Evolutionary conservation across 192 early-diverging fungal species (phyloP).

Genomic region (Kickxella alabastrina): DNA sequence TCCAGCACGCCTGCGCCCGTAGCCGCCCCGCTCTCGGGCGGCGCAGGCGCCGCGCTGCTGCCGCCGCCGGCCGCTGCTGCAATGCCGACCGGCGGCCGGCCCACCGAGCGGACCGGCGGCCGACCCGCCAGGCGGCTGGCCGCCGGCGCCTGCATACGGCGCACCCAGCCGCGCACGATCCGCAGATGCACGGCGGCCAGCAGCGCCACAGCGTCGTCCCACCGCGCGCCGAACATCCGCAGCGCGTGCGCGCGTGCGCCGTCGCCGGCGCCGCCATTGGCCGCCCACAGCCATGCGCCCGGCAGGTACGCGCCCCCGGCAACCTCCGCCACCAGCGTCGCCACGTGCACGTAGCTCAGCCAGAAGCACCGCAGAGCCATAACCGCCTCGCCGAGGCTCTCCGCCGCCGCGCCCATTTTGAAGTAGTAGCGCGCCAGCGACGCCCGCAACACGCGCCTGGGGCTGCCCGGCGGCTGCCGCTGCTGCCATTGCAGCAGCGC

Average conservation of each 20-base stretch:
- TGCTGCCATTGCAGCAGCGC: slow-evolving; percentile 13
- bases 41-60: background rate
- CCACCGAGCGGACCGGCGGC: background rate
- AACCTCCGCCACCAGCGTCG: slow-evolving; percentile 25
- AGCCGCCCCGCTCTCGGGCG: background rate
- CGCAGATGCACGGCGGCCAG: slow-evolving; percentile 31
- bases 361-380: slow-evolving; percentile 39
- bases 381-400: slow-evolving; percentile 34
- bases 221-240: slow-evolving; percentile 40
- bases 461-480: slow-evolving; percentile 21
- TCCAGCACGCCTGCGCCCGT: slow-evolving; percentile 32
- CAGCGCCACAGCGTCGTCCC: slow-evolving; percentile 29
- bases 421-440: slow-evolving; percentile 47
- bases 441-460: too few species aligned
- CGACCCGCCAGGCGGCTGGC: background rate
- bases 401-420: slow-evolving; percentile 33
- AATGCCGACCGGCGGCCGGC: slow-evolving; percentile 1
- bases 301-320: slow-evolving; percentile 27
- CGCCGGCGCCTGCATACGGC: too few species aligned
- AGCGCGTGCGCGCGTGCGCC: slow-evolving; percentile 24
- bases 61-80: background rate
- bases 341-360: slow-evolving; percentile 29
- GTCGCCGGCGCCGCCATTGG: slow-evolving; percentile 27
- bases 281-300: slow-evolving; percentile 35
- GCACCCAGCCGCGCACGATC: slow-evolving; percentile 42